Evolutionary conservation across 257 asterid species (phyloP), one percentile per base, ranked within the genome.

Genomic region (Solanum appendiculatum): DNA sequence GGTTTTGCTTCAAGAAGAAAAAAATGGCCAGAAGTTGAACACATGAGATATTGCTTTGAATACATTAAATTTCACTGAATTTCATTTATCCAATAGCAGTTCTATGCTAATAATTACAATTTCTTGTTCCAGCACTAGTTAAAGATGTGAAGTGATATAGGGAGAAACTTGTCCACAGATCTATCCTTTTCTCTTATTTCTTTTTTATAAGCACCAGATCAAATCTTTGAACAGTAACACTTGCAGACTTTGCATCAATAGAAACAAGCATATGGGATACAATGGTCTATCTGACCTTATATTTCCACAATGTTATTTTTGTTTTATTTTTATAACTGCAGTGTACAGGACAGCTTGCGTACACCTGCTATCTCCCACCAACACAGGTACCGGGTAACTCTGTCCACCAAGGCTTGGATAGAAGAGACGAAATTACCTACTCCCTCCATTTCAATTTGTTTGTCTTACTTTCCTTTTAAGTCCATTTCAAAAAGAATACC

Each of bases 1-100:
- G 99, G 99, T 88, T 94, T 97, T 85, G 94, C 99, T 97, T 87
- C 88, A 91, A 70, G 46, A 37, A 78, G 25, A 44, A 78, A 78
- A 42, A 46, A 46, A 80, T 72, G 44, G 23, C 31, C 29, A 72
- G 29, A 72, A 72, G 48, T 36, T 72, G 46, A 36, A 72, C 18
- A 36, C 81, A 72, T 36, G 81, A 72, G 48, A 36, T 72, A 36
- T 36, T 72, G 31, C 81, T 72, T 72, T 21, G 81, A 34, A 36
- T 72, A 72, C 46, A 72, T 72, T 20, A 72, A 11, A 70, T 70
- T 70, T 70, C 42, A 70, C 78, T 16, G 74, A 27, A 66, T 33
- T 16, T 36, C 46, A 70, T 70, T 70, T 33, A 33, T 16, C 80
- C 44, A 13, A 60, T 18, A 20, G 27, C 48, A 72, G 48, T 36